Evolutionary conservation across 139 green algal genomes (phyloP), one percentile per base, ranked within the genome.

Genomic region (Picochlorum sp.): DNA sequence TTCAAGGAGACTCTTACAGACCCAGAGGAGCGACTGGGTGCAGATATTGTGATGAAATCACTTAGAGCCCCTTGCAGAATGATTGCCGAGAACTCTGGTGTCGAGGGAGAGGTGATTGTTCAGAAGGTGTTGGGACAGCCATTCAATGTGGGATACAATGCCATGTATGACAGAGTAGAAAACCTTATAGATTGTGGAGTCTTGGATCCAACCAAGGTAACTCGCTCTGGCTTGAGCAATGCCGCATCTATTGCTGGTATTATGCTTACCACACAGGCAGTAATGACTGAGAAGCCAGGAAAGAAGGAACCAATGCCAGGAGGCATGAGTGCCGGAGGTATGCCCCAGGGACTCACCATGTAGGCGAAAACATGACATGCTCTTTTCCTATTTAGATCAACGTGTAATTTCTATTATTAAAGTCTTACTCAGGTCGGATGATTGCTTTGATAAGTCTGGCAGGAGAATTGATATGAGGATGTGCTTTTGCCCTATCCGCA

Each of bases 201-300:
- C 16, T 90, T 98, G 49, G 93, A 98, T 81, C 93, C 93, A 24
- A 88, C 90, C 63, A 98, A 98, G 85, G 84, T 96, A 20, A 98
- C 93, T 20, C 83, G 92, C 63, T 91, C 81, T 68, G 92, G 81
- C 50, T 77, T 98, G 30, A 78, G 82, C 50, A 97, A 97, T 73
- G 75, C 86, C 10, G 89, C 81, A 63, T 94, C 85, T 65, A 96
- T 98, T 67, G 92, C 93, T 30, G 93, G 91, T 67, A 98, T 98
- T 82, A 90, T 98, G 86, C 84, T 98, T 49, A 98, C 92, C n/a
- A 98, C 93, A 20, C 92, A 95, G 75, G 92, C 90, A 0, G 86
- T 96, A 9, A 95, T 96, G 87, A 86, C 89, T 3, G 90, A 96
- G 76, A 83, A 83, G 69, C 71, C 62, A n/a, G 55, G 73, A n/a